Evolutionary conservation across 1,139 yeast species (phyloP).

Genomic region (Lodderomyces pseudojiufengensis): DNA sequence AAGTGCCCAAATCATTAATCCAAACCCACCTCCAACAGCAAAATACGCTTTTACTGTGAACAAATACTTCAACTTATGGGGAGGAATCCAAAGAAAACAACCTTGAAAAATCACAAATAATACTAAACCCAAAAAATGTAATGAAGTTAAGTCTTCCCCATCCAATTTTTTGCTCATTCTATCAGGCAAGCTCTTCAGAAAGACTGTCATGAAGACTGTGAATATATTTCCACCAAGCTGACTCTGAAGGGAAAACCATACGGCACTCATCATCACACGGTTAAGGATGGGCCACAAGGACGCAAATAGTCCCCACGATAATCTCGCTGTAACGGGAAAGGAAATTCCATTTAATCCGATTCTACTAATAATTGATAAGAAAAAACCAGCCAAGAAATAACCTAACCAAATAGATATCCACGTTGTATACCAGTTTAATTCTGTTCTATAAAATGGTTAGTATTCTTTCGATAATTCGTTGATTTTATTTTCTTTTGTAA

Average conservation of each 20-base stretch:
- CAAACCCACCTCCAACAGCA: slow-evolving; percentile 78
- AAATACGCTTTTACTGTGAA: slow-evolving; percentile 75
- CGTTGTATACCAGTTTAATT: slow-evolving; percentile 85
- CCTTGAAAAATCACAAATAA: slow-evolving; percentile 73
- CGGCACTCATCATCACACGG: slow-evolving; percentile 76
- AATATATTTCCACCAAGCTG: slow-evolving; percentile 84
- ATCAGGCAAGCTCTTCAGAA: slow-evolving; percentile 52
- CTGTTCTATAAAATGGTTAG: slow-evolving; percentile 15
- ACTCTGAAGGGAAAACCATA: slow-evolving; percentile 84
- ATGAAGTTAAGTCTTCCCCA: slow-evolving; percentile 51
- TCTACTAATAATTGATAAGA: slow-evolving; percentile 62
- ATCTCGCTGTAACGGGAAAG: slow-evolving; percentile 71
- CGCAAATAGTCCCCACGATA: slow-evolving; percentile 75
- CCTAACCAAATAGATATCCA: slow-evolving; percentile 86
- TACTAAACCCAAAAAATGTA: slow-evolving; percentile 69
- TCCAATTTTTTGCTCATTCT: slow-evolving; percentile 51
- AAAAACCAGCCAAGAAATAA: slow-evolving; percentile 55
- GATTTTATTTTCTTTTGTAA: no score
- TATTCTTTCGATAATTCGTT: no score
- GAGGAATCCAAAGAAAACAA: slow-evolving; percentile 78
- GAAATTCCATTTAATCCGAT: slow-evolving; percentile 71
- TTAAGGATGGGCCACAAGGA: slow-evolving; percentile 77
- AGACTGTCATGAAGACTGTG: slow-evolving; percentile 65
- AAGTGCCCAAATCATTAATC: slow-evolving; percentile 76
- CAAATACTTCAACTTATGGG: slow-evolving; percentile 60